Conservation (phyloP, 2,329 filamentous ascomycete genomes). For the Xylogone sp. region DNA sequence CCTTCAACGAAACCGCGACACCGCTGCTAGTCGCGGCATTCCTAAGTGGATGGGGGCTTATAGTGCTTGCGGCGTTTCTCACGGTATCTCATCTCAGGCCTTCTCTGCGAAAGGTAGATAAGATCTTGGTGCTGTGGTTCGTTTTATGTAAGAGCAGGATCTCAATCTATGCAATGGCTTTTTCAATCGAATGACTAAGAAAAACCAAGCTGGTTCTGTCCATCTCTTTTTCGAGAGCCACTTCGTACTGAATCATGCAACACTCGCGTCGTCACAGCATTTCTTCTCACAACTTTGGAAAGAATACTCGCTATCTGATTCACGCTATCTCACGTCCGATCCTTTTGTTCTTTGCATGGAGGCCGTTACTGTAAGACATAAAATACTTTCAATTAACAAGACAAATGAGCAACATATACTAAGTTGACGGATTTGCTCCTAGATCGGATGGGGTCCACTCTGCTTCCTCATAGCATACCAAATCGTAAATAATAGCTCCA, state of each 20-base stretch:
- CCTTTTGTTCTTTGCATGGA: constrained; percentile 55
- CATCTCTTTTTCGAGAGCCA: constrained; percentile 34
- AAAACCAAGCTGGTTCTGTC: neutral
- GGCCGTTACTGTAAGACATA: constrained; percentile 39
- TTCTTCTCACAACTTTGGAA: constrained; percentile 55
- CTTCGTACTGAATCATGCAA: constrained; percentile 40
- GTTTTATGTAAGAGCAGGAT: too few relatives aligned
- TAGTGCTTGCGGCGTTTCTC: too few relatives aligned
- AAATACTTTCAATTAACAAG: neutral
- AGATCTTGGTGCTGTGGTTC: too few relatives aligned
- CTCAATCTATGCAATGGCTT: too few relatives aligned
- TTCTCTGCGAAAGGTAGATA: too few relatives aligned
- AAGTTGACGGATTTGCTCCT: too few relatives aligned
- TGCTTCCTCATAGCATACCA: constrained; percentile 45
- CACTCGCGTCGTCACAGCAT: constrained; percentile 36
- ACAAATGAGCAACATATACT: neutral
- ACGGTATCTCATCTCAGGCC: too few relatives aligned
- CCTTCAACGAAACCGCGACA: too few relatives aligned
- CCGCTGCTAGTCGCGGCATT: too few relatives aligned
- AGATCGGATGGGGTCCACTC: constrained; percentile 51
- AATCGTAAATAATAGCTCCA: constrained; percentile 38
- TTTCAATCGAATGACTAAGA: too few relatives aligned
- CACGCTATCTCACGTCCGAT: constrained; percentile 50
- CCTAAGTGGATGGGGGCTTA: too few relatives aligned
- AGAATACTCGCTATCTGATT: constrained; percentile 54